phyloP scores from a whole-genome alignment of 768 basidiomycete species.

The Daedalea quercina region DNA sequence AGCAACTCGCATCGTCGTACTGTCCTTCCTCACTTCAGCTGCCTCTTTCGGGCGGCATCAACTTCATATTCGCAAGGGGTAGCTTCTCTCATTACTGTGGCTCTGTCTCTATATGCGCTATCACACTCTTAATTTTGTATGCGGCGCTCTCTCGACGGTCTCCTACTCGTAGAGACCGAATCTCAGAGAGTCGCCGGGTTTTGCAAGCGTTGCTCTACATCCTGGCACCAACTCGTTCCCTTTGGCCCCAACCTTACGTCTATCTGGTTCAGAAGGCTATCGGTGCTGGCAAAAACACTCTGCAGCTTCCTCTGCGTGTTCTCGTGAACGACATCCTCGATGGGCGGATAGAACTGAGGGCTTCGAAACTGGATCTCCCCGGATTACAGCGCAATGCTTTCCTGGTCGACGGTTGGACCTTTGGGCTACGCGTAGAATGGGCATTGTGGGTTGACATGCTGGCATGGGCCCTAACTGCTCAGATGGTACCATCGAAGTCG shows the following conservation, averaged over 20 bases:
- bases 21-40: too few species aligned
- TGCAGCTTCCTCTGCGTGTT: conserved; percentile 6
- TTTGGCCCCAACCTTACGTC: conserved; percentile 12
- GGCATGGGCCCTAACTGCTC: neutral
- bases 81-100: too few species aligned
- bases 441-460: conserved; percentile 5
- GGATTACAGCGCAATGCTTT: neutral
- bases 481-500: neutral
- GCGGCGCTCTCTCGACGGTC: too few species aligned
- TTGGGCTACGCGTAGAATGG: conserved; percentile 6
- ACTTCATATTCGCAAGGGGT: too few species aligned
- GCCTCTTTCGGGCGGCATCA: too few species aligned
- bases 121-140: too few species aligned
- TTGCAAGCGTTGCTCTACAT: conserved; percentile 7
- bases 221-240: conserved; percentile 13
- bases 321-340: conserved; percentile 4
- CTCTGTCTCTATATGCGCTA: too few species aligned
- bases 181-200: neutral
- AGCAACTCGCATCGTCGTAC: too few species aligned
- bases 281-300: neutral
- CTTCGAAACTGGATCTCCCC: conserved; percentile 7
- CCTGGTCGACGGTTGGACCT: neutral
- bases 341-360: conserved; percentile 6
- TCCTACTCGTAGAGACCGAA: neutral
- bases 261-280: conserved; percentile 2